Percentiles rank a stretch among this genome's conserved stretches.
Evolutionary conservation across 2,329 filamentous ascomycete species (phyloP).

Genomic region (Ampelomyces quisqualis): DNA sequence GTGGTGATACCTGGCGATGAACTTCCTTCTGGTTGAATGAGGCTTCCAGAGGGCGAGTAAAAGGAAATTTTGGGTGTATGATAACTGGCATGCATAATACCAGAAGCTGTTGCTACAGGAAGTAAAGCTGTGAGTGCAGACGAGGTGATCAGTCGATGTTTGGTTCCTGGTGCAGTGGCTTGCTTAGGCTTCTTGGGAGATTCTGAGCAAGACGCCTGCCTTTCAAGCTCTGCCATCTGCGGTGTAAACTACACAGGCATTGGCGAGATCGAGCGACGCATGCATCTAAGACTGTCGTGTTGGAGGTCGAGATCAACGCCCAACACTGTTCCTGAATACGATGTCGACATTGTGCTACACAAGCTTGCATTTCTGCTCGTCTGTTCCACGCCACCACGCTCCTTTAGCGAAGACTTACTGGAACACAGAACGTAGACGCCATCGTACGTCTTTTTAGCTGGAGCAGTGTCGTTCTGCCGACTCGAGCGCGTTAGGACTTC

Average conservation of each 20-base stretch:
- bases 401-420: slow-evolving; percentile 21
- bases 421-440: slow-evolving; percentile 22
- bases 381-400: slow-evolving; percentile 17
- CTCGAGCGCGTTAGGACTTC: slow-evolving; percentile 12
- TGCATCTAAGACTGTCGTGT: slow-evolving; percentile 15
- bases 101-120: slow-evolving; percentile 41
- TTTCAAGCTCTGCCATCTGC: slow-evolving; percentile 22
- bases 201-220: slow-evolving; percentile 13
- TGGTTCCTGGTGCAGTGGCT: slow-evolving; percentile 2
- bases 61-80: slow-evolving; percentile 34
- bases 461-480: slow-evolving; percentile 19
- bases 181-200: slow-evolving; percentile 11
- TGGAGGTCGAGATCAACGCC: slow-evolving; percentile 41
- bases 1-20: slow-evolving; percentile 13
- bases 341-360: slow-evolving; percentile 38
- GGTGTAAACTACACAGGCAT: slow-evolving; percentile 31
- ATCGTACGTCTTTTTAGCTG: slow-evolving; percentile 25
- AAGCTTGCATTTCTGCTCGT: slow-evolving; percentile 34
- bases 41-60: slow-evolving; percentile 39
- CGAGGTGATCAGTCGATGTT: slow-evolving; percentile 32
- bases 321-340: slow-evolving; percentile 38
- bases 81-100: slow-evolving; percentile 35
- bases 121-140: slow-evolving; percentile 41
- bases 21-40: slow-evolving; percentile 31
- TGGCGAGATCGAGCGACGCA: slow-evolving; percentile 23